phyloP scores from a whole-genome alignment of 306 rosid genomes.

The Cucurbita ficifolia region DNA sequence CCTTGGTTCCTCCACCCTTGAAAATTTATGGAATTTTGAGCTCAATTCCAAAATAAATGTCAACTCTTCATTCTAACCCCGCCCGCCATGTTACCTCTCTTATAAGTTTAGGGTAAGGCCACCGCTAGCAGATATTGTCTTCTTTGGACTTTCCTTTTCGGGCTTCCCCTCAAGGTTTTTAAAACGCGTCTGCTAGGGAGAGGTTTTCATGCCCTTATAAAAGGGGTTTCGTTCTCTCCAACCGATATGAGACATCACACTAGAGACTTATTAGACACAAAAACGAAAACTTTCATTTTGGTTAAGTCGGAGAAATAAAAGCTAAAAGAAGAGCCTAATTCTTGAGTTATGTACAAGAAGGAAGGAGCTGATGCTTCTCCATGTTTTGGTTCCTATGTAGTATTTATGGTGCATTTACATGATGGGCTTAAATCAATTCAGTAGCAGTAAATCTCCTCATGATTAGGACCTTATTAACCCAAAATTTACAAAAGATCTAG shows the following conservation, averaged over 20 bases:
- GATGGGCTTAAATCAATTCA: not conserved
- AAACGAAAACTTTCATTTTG: not conserved
- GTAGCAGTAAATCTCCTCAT: constrained; percentile 3
- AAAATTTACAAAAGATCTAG: constrained; percentile 88
- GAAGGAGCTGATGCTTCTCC: not conserved
- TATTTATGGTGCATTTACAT: not conserved
- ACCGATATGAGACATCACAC: too few species aligned
- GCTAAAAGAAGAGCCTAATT: not conserved
- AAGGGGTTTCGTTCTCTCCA: too few species aligned
- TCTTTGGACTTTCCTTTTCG: too few species aligned
- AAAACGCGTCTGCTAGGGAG: too few species aligned
- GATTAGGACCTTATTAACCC: constrained; percentile 71
- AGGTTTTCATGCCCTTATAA: too few species aligned
- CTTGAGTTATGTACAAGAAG: not conserved
- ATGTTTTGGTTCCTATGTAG: not conserved
- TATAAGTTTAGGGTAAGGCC: too few species aligned
- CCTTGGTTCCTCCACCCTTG: not conserved
- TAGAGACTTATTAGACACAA: too few species aligned
- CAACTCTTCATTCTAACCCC: not conserved
- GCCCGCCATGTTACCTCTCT: not conserved
- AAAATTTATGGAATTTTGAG: not conserved
- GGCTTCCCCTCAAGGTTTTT: too few species aligned
- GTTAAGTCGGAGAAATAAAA: not conserved
- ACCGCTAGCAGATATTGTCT: too few species aligned
- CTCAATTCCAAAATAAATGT: not conserved